phyloP scores from a whole-genome alignment of 495 filamentous ascomycete genomes.

The Beverwykella pulmonaria region DNA sequence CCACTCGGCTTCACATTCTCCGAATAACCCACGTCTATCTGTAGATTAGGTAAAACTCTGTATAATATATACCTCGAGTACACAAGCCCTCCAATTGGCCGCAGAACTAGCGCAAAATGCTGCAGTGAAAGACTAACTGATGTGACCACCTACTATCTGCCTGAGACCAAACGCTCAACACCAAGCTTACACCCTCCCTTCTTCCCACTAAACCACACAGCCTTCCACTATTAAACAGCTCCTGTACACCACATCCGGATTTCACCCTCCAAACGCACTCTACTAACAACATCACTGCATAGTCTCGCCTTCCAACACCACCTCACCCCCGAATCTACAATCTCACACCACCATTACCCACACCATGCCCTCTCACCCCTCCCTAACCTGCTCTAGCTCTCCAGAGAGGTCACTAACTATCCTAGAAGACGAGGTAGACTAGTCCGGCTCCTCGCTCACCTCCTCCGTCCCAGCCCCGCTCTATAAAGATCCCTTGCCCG shows the following conservation, averaged over 20 bases:
- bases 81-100: neutral
- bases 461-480: no score
- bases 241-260: no score
- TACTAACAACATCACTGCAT: neutral
- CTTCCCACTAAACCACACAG: no score
- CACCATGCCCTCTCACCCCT: neutral
- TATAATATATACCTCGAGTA: neutral
- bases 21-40: neutral
- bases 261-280: no score
- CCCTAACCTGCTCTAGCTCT: neutral
- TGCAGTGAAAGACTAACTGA: neutral
- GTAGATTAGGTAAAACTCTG: neutral
- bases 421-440: neutral
- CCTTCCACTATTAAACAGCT: no score
- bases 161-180: no score
- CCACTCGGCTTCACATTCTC: constrained; percentile 43
- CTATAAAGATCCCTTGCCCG: neutral
- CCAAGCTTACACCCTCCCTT: no score
- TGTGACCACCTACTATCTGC: neutral
- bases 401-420: neutral
- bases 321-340: no score
- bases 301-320: neutral
- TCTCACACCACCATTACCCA: no score
- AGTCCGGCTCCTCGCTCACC: neutral
- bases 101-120: neutral